Conservation (phyloP, 805 yeast species). For the Tetrapisispora nanseiensis region DNA sequence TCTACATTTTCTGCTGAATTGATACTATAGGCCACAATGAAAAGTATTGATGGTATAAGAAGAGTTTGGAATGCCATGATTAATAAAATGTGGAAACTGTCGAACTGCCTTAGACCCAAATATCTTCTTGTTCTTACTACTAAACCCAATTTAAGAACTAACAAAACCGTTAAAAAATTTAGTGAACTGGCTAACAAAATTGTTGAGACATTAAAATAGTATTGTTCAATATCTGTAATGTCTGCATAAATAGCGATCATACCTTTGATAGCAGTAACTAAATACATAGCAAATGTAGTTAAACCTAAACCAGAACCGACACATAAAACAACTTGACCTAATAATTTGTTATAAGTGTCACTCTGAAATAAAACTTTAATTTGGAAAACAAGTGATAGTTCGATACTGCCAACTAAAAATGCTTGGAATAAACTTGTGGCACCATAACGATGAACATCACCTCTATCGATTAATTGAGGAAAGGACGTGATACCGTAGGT, state of each 20-base stretch:
- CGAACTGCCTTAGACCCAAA: constrained; percentile 76
- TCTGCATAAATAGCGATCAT: constrained; percentile 30
- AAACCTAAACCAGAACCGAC: constrained; percentile 38
- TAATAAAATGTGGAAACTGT: constrained; percentile 66
- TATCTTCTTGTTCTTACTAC: constrained; percentile 67
- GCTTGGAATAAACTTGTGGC: constrained; percentile 55
- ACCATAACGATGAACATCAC: constrained; percentile 41
- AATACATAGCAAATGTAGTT: constrained; percentile 49
- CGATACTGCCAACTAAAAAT: constrained; percentile 50
- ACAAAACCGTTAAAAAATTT: constrained; percentile 47
- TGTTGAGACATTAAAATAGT: constrained; percentile 44
- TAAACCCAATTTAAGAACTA: constrained; percentile 51
- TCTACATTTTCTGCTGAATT: constrained; percentile 27
- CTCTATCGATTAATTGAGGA: constrained; percentile 30
- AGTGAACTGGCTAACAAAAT: constrained; percentile 64
- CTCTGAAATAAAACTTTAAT: constrained; percentile 57
- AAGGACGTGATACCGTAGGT: constrained; percentile 41
- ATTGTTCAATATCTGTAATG: constrained; percentile 15
- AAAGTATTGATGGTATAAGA: constrained; percentile 63
- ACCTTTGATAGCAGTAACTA: constrained; percentile 40
- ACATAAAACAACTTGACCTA: constrained; percentile 32
- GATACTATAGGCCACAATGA: constrained; percentile 44
- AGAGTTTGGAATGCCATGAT: constrained; percentile 79
- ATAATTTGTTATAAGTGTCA: constrained; percentile 37
- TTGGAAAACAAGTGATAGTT: constrained; percentile 62